Evolutionary conservation across 2,329 filamentous ascomycete species (phyloP).

Genomic region (Colletotrichum noveboracense): DNA sequence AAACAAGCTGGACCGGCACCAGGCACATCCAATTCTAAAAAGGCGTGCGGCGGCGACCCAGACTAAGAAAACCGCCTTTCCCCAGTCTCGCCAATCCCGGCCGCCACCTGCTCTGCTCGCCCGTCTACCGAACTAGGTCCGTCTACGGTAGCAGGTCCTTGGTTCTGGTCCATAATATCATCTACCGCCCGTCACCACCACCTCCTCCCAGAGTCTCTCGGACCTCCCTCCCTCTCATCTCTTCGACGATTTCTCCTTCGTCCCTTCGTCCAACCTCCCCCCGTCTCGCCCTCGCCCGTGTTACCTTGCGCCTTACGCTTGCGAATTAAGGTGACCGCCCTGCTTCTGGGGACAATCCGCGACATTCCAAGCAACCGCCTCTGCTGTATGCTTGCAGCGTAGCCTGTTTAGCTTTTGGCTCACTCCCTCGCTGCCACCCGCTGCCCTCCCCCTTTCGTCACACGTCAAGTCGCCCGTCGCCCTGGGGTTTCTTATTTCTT

Average conservation of each 20-base stretch:
- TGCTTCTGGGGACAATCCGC: slow-evolving; percentile 4
- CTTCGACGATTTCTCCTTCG: slow-evolving; percentile 6
- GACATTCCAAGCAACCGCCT: slow-evolving; percentile 9
- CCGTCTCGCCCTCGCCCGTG: slow-evolving; percentile 2
- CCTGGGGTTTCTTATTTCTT: neutral
- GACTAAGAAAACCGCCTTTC: neutral
- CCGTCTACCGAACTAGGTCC: neutral
- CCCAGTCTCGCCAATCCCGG: neutral
- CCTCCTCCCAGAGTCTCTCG: neutral
- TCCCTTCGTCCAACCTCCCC: slow-evolving; percentile 9
- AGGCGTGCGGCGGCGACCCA: neutral
- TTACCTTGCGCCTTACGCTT: neutral
- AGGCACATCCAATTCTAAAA: neutral
- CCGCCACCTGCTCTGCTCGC: neutral
- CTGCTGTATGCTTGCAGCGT: neutral
- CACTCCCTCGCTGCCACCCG: neutral
- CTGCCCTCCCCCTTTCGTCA: neutral
- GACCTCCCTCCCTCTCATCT: slow-evolving; percentile 13
- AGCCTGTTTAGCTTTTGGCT: neutral
- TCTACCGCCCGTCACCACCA: neutral
- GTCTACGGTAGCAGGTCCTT: neutral
- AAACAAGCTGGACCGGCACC: neutral
- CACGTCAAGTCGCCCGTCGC: neutral
- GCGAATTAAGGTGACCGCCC: neutral
- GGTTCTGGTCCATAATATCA: slow-evolving; percentile 3